Evolutionary conservation across 2,329 filamentous ascomycete genomes (phyloP), one percentile per base, ranked within the genome.

Genomic region (Cryphonectria carpinicola): DNA sequence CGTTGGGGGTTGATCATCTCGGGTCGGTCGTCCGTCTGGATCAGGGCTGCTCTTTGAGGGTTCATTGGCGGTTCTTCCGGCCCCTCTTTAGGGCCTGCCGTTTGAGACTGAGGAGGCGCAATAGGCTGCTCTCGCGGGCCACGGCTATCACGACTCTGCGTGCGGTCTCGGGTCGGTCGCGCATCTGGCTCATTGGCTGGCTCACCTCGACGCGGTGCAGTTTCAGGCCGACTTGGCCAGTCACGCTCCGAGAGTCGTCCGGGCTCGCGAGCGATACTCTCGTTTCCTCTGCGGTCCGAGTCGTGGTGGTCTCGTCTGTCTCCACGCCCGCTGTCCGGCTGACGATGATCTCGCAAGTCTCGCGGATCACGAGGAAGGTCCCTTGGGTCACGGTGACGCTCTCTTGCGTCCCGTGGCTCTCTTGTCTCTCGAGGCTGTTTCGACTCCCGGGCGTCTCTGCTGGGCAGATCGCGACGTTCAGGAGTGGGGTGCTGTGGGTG

Each of bases 11-110:
- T 87, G 68, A 87, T 78, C 14, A 81, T 76, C 3, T 83, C 81
- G 3, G 80, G 71, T 25, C 79, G 77, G 43, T 83, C 81, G 54
- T 76, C 78, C 25, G 80, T 75, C 0, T 81, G 81, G 66, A 88
- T 83, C 6, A 87, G 78, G 11, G 86, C 83, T 41, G 86, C 85
- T 70, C 87, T 83, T 66, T 88, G 86, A 1, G 87, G 86, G 72
- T 89, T 88, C 75, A 89, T 85, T 11, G 81, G 80, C 10, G 86
- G 85, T 14, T 86, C 87, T 25, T 80, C 76, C 49, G 79, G 74
- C 1, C 76, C 72, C 52, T 80, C 74, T 14, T 79, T 74, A 19
- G 81, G 76, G n/a, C 79, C 67, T 41, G 78, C 72, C 13, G 65
- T 13, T 43, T 68, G 72, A 66, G 69, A 10, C 58, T 68, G 68